Conservation (phyloP, 139 green algal species). For the Protoeuglena noctilucae region DNA sequence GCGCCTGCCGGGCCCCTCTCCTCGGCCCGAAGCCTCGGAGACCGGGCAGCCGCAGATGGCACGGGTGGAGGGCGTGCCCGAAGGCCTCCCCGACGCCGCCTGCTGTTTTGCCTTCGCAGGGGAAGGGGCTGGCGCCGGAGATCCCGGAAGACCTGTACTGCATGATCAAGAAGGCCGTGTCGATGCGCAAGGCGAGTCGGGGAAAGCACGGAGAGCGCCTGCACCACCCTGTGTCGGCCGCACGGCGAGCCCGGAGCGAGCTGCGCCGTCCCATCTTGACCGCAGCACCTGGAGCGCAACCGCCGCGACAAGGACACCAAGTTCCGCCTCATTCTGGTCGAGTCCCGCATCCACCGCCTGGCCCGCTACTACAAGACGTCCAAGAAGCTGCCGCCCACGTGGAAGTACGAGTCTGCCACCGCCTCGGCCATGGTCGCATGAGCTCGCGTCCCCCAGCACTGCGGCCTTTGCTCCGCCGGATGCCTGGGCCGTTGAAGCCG, state of each 20-base stretch:
- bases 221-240: no score
- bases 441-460: conserved; percentile 1
- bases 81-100: no score
- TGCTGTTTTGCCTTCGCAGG: neutral
- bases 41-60: no score
- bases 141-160: conserved; percentile 97
- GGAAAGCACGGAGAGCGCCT: no score
- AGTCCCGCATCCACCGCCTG: conserved; percentile 94
- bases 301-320: conserved; percentile 87
- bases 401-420: conserved; percentile 91
- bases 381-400: conserved; percentile 67
- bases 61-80: no score
- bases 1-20: no score
- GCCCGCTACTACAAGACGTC: conserved; percentile 93
- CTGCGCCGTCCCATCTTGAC: conserved; percentile 28
- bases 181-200: conserved; percentile 3
- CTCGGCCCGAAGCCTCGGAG: no score
- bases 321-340: conserved; percentile 66
- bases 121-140: conserved; percentile 70
- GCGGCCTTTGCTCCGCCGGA: no score
- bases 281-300: conserved; percentile 95
- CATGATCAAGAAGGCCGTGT: conserved; percentile 95
- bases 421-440: conserved; percentile 64
- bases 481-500: no score
- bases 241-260: neutral